Evolutionary conservation across 2,329 filamentous ascomycete genomes (phyloP).

Genomic region (Clonostachys sp.): DNA sequence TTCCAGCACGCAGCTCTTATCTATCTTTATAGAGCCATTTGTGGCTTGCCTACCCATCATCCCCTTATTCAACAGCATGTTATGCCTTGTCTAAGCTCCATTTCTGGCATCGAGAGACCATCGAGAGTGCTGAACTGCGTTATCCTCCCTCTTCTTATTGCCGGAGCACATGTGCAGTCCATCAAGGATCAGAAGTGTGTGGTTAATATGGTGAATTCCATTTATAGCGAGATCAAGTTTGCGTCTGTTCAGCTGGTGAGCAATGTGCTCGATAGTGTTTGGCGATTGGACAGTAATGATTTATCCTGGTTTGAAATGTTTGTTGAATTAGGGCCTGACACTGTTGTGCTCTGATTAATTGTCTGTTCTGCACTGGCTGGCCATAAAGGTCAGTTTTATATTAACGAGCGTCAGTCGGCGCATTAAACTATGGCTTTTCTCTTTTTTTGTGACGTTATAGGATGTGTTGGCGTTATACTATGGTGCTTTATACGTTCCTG

Average conservation of each 20-base stretch:
- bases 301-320: too few relatives aligned
- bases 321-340: too few relatives aligned
- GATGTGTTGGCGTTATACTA: too few relatives aligned
- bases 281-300: too few relatives aligned
- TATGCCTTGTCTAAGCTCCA: constrained; percentile 24
- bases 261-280: too few relatives aligned
- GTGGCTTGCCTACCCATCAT: constrained; percentile 28
- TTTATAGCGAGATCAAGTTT: constrained; percentile 23
- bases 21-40: constrained; percentile 35
- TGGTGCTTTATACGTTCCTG: too few relatives aligned
- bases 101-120: constrained; percentile 24
- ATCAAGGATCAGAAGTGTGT: constrained; percentile 16
- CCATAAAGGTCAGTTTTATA: too few relatives aligned
- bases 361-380: too few relatives aligned
- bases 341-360: too few relatives aligned
- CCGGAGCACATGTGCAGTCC: constrained; percentile 24
- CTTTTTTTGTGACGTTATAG: too few relatives aligned
- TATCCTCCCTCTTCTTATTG: constrained; percentile 28
- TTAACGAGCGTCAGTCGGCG: too few relatives aligned
- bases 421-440: too few relatives aligned
- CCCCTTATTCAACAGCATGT: constrained; percentile 32
- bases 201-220: constrained; percentile 8
- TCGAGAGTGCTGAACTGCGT: constrained; percentile 32
- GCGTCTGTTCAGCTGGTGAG: constrained; percentile 27
- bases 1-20: constrained; percentile 35